Evolutionary conservation across 1,284 basidiomycete genomes (phyloP), one percentile per base, ranked within the genome.

Genomic region (Papiliotrema nemorosa): DNA sequence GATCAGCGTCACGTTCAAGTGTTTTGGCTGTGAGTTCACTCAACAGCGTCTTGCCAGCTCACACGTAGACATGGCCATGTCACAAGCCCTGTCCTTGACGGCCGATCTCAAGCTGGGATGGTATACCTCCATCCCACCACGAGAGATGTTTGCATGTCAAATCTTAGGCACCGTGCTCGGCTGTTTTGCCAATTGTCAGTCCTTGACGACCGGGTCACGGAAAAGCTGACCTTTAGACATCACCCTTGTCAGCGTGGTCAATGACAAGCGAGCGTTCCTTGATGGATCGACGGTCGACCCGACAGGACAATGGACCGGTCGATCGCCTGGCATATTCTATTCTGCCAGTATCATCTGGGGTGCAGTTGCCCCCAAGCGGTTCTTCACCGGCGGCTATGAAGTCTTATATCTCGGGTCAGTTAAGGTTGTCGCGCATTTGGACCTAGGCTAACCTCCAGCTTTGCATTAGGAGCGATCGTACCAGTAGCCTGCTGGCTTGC

Each of bases 121-220:
- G 66, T 75, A 75, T 50, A 73, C 66, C 21, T 71, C 68, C 1
- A 71, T 73, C 21, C 69, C 70, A 12, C 70, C 70, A 5, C 58
- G 54, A 46, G 74, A 78, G 61, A 79, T 79, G 78, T 79, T 79
- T 51, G 59, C 74, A 3, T 73, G 73, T 4, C 78, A 79, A 54
- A 72, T 77, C n/a, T 55, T 75, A 21, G 77, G 77, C 2, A 78
- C 78, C 0, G 69, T 76, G 7, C 60, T 78, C 4, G 77, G 77
- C 10, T 77, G 75, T 31, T 53, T 78, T 3, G 71, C 77, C 14
- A 78, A 75, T 43, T 74, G 69, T 71, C n/a, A 35, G 66, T 50
- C 6, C 5, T 12, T 20, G 21, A 14, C 35, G 20, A 3, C 41
- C 25, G 20, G 38, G n/a, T n/a, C 31, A 18, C 27, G 40, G n/a